Percentiles rank a stretch among this genome's conserved stretches.
These are phyloP conservation scores for Nemophila menziesii DNA, from an alignment of 257 asterid genomes.

Conservation along the genomic window DNA sequence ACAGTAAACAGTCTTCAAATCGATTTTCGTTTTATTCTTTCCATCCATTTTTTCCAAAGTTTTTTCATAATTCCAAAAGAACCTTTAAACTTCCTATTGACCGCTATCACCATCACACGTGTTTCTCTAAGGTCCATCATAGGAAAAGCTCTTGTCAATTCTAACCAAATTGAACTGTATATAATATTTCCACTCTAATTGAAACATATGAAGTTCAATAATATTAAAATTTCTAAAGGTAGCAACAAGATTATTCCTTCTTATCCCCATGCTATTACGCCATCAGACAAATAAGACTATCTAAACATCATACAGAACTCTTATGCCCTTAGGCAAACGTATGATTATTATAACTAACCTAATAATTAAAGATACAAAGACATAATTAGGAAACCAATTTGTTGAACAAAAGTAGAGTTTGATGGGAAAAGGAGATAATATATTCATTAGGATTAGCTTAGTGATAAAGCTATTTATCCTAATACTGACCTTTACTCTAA, in stretches of 20 bases:
- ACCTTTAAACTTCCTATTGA: not conserved
- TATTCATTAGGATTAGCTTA: no score
- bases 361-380: constrained; percentile 15
- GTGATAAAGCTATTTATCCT: no score
- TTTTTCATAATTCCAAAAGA: no score
- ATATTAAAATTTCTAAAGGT: not conserved
- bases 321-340: not conserved
- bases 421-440: not conserved
- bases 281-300: constrained; percentile 23
- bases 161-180: no score
- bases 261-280: constrained; percentile 10
- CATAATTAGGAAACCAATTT: constrained; percentile 23
- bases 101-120: constrained; percentile 1
- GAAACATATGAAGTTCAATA: not conserved
- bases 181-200: not conserved
- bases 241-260: constrained; percentile 16
- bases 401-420: not conserved
- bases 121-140: constrained; percentile 2
- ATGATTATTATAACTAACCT: constrained; percentile 14
- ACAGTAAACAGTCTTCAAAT: no score
- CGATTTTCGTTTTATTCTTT: no score
- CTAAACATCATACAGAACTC: constrained; percentile 2
- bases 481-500: no score
- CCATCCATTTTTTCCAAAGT: no score
- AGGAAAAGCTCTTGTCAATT: not conserved